Evolutionary conservation across 1,284 basidiomycete genomes (phyloP).

Genomic region (Ceratobasidium sp.): DNA sequence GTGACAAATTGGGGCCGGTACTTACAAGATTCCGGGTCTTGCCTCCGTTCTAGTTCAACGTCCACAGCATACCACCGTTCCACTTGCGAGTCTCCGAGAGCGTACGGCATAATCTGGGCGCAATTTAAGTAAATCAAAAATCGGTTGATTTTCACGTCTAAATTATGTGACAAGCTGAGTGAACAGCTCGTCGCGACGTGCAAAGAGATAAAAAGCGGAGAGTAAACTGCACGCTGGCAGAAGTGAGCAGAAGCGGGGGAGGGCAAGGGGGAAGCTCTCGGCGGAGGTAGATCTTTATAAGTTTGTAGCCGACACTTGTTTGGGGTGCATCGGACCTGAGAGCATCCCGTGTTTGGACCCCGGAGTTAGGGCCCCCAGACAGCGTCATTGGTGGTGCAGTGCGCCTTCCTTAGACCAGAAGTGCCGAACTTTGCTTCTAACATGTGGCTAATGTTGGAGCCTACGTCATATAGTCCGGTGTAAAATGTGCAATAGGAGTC

Average conservation of each 20-base stretch:
- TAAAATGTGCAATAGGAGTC: too few species aligned
- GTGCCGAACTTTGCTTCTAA: too few species aligned
- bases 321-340: background rate
- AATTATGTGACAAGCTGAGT: slow-evolving; percentile 27
- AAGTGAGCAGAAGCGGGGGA: slow-evolving; percentile 6
- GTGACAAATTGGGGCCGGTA: background rate
- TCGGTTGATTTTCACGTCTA: slow-evolving; percentile 23
- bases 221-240: background rate
- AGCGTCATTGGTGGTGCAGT: too few species aligned
- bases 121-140: background rate
- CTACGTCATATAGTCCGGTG: too few species aligned
- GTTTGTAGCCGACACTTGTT: background rate
- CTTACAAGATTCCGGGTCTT: slow-evolving; percentile 36
- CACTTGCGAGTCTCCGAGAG: background rate
- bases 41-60: background rate
- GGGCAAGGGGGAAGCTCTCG: background rate
- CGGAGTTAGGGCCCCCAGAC: background rate
- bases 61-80: slow-evolving; percentile 14
- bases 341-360: background rate
- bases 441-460: too few species aligned
- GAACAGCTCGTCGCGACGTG: slow-evolving; percentile 9
- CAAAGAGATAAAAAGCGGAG: slow-evolving; percentile 4
- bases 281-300: background rate
- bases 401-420: too few species aligned
- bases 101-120: background rate